Percentiles rank a stretch among this genome's conserved stretches.
These are phyloP conservation scores for Fraxinus dipetala DNA, from an alignment of 305 asterid species.

Conservation along the genomic window DNA sequence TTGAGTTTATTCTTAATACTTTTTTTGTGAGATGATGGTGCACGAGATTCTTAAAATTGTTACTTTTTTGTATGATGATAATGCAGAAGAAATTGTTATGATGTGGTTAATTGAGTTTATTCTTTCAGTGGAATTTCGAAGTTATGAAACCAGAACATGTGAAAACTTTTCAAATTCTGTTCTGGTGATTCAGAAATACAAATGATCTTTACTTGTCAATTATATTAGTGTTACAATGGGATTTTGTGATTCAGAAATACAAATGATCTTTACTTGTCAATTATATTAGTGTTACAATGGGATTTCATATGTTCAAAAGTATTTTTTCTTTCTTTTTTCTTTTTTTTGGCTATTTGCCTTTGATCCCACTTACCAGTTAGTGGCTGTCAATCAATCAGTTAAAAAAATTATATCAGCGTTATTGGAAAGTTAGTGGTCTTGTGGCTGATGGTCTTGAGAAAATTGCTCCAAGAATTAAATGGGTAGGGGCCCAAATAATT, in stretches of 20 bases:
- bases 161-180: not conserved
- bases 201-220: not conserved
- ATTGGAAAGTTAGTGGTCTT: not conserved
- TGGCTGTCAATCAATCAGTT: not conserved
- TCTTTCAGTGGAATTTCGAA: not conserved
- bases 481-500: not conserved
- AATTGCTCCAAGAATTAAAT: not conserved
- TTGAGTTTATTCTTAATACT: not conserved
- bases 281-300: too few relatives aligned
- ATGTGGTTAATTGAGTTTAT: not conserved
- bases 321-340: too few relatives aligned
- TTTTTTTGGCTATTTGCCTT: not conserved
- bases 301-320: not conserved
- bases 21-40: too few relatives aligned
- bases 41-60: too few relatives aligned
- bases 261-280: not conserved
- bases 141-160: not conserved
- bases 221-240: not conserved
- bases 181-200: not conserved
- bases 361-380: not conserved
- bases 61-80: too few relatives aligned
- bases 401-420: not conserved
- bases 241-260: not conserved
- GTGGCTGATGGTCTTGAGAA: not conserved
- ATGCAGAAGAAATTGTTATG: not conserved